These are phyloP conservation scores for Chenopodium quinoa DNA, from an alignment of 148 eudicot species.

Conservation along the genomic window DNA sequence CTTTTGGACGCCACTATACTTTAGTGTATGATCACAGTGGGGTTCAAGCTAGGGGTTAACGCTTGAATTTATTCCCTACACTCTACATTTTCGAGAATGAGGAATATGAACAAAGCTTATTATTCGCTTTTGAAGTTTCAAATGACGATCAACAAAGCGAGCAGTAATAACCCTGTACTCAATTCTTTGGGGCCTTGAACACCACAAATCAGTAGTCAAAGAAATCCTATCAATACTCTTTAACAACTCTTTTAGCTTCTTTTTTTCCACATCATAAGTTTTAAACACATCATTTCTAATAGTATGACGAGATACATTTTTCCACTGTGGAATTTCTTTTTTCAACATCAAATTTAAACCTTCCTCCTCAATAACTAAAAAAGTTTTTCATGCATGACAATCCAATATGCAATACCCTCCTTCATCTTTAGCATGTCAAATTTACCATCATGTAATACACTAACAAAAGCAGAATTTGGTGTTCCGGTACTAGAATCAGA, in stretches of 20 bases:
- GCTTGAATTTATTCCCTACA: too few relatives aligned
- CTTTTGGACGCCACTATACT: too few relatives aligned
- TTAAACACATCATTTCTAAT: slow-evolving; percentile 5
- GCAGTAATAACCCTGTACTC: slow-evolving; percentile 8
- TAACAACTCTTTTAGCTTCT: slow-evolving; percentile 4
- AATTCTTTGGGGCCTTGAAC: neutral
- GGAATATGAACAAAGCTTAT: slow-evolving; percentile 12
- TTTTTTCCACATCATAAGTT: slow-evolving; percentile 13
- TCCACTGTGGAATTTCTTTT: neutral
- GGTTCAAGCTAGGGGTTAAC: too few relatives aligned
- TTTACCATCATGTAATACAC: neutral
- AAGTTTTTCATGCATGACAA: slow-evolving; percentile 11
- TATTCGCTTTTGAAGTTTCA: slow-evolving; percentile 5
- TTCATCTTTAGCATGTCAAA: slow-evolving; percentile 5
- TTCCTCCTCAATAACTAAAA: neutral
- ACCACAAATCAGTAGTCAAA: slow-evolving; percentile 12
- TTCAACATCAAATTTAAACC: neutral
- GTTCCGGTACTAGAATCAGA: neutral
- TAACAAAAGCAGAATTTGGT: neutral
- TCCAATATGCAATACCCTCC: slow-evolving; percentile 10
- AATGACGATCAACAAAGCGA: slow-evolving; percentile 1
- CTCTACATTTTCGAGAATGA: slow-evolving; percentile 6
- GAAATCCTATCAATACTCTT: slow-evolving; percentile 4
- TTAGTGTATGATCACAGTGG: too few relatives aligned
- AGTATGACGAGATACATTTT: slow-evolving; percentile 7